Evolutionary conservation across 2,329 filamentous ascomycete genomes (phyloP), one percentile per base, ranked within the genome.

Genomic region (Tolypocladium sp.): DNA sequence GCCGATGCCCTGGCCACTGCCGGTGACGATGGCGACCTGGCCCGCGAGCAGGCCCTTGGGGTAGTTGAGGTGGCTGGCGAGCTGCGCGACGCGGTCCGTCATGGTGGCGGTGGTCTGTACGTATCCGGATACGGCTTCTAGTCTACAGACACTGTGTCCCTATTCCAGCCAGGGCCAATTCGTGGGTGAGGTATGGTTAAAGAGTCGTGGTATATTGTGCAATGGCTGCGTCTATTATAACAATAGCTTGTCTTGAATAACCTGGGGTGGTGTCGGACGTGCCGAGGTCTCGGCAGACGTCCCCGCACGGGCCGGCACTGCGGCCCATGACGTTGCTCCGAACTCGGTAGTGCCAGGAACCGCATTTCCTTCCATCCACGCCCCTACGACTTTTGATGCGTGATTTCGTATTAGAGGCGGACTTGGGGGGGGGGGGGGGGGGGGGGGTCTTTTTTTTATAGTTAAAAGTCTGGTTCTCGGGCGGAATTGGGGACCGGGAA

Each of bases 21-120:
- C 91, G 2, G 92, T 96, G 71, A 96, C 88, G 72, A 96, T 95
- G 68, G 91, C 91, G 20, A 89, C 85, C 71, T 96, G 91, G 57
- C 88, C 89, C 37, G 82, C 82, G 58, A 96, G 83, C 72, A 96
- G 79, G 60, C 91, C 91, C 69, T 84, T 82, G 42, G 91, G 90
- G 76, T 87, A 93, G 77, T 91, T 92, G 67, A 96, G 83, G 73
- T 95, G 91, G 62, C 82, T 82, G 42, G 87, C 83, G 66, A 95
- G 84, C 74, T 94, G 90, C 46, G 82, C 77, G 56, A 89, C 77
- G 63, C 89, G 85, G 68, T 83, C 79, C 44, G 84, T 69, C 77
- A 80, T 82, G 56, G 37, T 8, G 49, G 27, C 27, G 27, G 17
- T 33, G 27, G 42, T 46, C n/a, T 9, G 12, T 4, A 17, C 7